Evolutionary conservation across 2,329 filamentous ascomycete species (phyloP).

Genomic region (Talaromyces sp.): DNA sequence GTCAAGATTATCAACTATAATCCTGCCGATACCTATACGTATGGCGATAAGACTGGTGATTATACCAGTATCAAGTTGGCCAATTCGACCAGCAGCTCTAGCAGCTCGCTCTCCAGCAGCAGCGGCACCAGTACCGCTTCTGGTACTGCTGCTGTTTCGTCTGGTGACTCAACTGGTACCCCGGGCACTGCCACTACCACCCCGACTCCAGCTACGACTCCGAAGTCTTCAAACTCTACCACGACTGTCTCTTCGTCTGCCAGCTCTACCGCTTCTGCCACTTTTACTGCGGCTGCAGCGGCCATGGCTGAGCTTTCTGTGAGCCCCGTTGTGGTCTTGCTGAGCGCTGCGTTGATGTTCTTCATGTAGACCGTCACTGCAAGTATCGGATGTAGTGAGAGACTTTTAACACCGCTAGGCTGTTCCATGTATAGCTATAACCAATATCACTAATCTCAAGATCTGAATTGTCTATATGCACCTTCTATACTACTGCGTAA

Average conservation of each 20-base stretch:
- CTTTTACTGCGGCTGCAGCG: not conserved
- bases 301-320: not conserved
- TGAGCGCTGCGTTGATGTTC: not conserved
- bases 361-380: not conserved
- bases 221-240: not conserved
- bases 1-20: slow-evolving; percentile 52
- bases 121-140: not conserved
- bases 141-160: not conserved
- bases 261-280: not conserved
- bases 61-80: slow-evolving; percentile 57
- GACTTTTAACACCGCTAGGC: not conserved
- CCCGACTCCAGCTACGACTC: not conserved
- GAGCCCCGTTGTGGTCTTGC: not conserved
- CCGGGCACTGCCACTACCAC: not conserved
- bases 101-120: not conserved
- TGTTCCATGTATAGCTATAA: no score
- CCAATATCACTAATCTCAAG: no score
- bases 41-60: slow-evolving; percentile 55
- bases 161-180: not conserved
- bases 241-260: not conserved
- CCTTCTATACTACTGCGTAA: no score
- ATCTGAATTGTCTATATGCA: no score
- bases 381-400: no score
- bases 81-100: slow-evolving; percentile 2
- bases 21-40: slow-evolving; percentile 60